Percentiles rank a stretch among this genome's conserved stretches.
Evolutionary conservation across 306 rosid genomes (phyloP).

Genomic region (Begonia fuchsioides): DNA sequence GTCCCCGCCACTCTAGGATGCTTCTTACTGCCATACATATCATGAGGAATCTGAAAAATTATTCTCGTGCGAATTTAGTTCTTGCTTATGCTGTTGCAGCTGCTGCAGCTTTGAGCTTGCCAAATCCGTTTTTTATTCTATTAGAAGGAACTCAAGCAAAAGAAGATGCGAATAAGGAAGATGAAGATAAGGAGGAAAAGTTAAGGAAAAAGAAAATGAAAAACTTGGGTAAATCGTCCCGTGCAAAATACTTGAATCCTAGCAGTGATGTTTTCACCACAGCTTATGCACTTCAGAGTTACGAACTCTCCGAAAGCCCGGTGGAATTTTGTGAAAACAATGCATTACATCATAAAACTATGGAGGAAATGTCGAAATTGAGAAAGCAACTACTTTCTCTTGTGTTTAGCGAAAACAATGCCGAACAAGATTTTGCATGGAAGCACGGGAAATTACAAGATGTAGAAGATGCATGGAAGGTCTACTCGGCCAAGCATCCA

Average conservation of each 20-base stretch:
- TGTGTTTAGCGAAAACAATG: constrained; percentile 36
- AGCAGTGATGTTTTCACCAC: constrained; percentile 62
- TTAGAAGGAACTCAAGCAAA: constrained; percentile 41
- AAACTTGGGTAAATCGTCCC: constrained; percentile 42
- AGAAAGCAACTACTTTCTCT: constrained; percentile 64
- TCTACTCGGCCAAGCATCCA: constrained; percentile 39
- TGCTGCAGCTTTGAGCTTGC: constrained; percentile 79
- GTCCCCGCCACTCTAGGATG: constrained; percentile 97
- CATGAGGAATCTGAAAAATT: constrained; percentile 30
- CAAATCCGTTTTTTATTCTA: constrained; percentile 58
- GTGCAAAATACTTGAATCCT: constrained; percentile 50
- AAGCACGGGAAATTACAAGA: constrained; percentile 47
- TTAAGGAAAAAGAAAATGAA: constrained; percentile 46
- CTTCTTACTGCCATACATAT: constrained; percentile 54
- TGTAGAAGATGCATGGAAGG: constrained; percentile 48
- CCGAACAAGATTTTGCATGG: constrained; percentile 50
- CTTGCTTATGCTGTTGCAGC: constrained; percentile 71
- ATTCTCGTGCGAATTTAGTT: constrained; percentile 36
- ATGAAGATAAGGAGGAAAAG: constrained; percentile 32
- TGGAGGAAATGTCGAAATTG: constrained; percentile 91
- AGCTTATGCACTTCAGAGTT: constrained; percentile 74
- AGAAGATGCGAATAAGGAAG: constrained; percentile 14
- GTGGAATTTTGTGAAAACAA: constrained; percentile 45
- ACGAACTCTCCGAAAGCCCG: constrained; percentile 36
- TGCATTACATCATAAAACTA: constrained; percentile 71